Evolutionary conservation across 2,329 filamentous ascomycete species (phyloP).

Genomic region (Phaeosphaeria sp.): DNA sequence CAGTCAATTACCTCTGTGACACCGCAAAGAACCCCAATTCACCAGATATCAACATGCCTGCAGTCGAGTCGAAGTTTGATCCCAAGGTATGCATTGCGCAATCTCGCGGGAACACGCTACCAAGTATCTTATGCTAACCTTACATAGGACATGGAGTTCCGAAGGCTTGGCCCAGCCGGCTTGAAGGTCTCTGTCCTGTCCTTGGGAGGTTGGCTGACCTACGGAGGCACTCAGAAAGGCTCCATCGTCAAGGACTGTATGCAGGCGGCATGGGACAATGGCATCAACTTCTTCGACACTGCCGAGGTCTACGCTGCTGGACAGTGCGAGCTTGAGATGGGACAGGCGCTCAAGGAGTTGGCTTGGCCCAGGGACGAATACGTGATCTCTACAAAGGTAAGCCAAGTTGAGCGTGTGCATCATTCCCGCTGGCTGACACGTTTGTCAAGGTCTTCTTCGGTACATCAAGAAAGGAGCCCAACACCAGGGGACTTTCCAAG

Average conservation of each 20-base stretch:
- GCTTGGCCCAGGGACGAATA: slow-evolving; percentile 53
- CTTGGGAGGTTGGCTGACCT: slow-evolving; percentile 56
- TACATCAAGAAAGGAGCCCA: slow-evolving; percentile 64
- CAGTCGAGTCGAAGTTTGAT: slow-evolving; percentile 56
- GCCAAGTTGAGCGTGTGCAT: background rate
- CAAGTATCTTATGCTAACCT: background rate
- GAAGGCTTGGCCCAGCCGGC: slow-evolving; percentile 53
- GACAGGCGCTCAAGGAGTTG: slow-evolving; percentile 56
- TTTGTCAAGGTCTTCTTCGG: slow-evolving; percentile 59
- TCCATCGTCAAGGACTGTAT: slow-evolving; percentile 60
- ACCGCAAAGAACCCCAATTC: background rate
- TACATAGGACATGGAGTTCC: slow-evolving; percentile 22
- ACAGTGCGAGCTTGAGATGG: slow-evolving; percentile 68
- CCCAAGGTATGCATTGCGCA: slow-evolving; percentile 51
- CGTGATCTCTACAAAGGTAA: slow-evolving; percentile 35
- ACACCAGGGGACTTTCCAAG: slow-evolving; percentile 57
- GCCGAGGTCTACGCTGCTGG: slow-evolving; percentile 64
- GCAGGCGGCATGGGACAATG: slow-evolving; percentile 57
- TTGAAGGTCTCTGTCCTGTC: slow-evolving; percentile 60
- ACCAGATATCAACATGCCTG: slow-evolving; percentile 29
- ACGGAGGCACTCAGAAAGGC: slow-evolving; percentile 56
- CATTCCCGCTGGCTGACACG: slow-evolving; percentile 7
- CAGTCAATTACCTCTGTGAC: background rate
- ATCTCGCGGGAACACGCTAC: background rate
- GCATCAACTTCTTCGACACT: slow-evolving; percentile 60